A percentile compares a stretch with the other conserved stretches of the same genome.
Evolutionary conservation across 768 basidiomycete genomes (phyloP).

Genomic region (Mycena pura): DNA sequence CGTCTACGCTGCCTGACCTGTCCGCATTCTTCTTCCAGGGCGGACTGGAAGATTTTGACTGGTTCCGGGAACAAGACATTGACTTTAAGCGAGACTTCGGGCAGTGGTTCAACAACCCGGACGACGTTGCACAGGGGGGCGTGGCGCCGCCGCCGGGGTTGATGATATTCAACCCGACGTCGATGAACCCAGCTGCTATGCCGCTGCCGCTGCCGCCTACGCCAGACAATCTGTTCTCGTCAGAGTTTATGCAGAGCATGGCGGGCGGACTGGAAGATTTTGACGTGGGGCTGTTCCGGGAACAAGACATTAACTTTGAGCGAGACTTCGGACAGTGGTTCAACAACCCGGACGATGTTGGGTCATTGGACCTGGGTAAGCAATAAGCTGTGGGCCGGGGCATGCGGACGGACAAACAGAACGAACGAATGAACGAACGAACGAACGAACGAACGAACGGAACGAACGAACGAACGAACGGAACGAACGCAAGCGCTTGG

Average conservation of each 20-base stretch:
- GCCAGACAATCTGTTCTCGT: constrained; percentile 32
- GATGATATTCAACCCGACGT: constrained; percentile 32
- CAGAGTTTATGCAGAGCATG: constrained; percentile 55
- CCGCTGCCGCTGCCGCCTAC: constrained; percentile 16
- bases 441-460: too few species aligned
- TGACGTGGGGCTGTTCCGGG: constrained; percentile 49
- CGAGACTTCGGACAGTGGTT: constrained; percentile 83
- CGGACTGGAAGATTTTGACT: too few species aligned
- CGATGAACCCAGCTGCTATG: constrained; percentile 24
- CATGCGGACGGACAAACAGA: constrained; percentile 4
- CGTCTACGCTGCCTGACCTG: not conserved
- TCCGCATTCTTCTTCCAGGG: not conserved
- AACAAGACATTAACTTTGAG: constrained; percentile 68
- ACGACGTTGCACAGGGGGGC: constrained; percentile 24
- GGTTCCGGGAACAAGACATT: constrained; percentile 44
- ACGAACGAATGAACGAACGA: constrained; percentile 9
- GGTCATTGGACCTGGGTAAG: constrained; percentile 35
- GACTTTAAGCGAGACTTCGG: constrained; percentile 32
- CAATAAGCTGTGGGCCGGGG: constrained; percentile 2
- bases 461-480: too few species aligned
- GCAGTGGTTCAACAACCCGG: too few species aligned
- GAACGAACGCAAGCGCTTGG: constrained; percentile 9
- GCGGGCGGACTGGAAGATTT: constrained; percentile 50
- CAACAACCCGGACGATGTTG: constrained; percentile 59
- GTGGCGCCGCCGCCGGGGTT: constrained; percentile 39